Percentiles rank a stretch among this genome's conserved stretches.
These are phyloP conservation scores for Jacaranda mimosifolia DNA, from an alignment of 257 asterid genomes.

Conservation along the genomic window DNA sequence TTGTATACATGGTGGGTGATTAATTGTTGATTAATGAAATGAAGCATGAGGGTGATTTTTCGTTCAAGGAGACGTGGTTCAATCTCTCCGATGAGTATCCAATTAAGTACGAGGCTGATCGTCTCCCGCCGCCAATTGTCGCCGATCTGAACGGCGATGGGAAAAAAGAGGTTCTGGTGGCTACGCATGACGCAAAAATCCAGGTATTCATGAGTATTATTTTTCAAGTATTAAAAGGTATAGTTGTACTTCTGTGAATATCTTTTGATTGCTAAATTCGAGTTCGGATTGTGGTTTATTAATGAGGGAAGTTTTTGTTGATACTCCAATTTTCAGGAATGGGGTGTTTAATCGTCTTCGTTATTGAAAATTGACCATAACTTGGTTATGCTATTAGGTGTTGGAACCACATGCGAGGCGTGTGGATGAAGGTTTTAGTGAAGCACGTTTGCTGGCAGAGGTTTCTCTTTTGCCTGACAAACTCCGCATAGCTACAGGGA, in stretches of 20 bases:
- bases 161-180: constrained; percentile 84
- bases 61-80: constrained; percentile 96
- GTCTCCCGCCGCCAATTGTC: constrained; percentile 93
- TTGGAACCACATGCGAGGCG: constrained; percentile 91
- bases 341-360: neutral
- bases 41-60: constrained; percentile 97
- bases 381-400: constrained; percentile 57
- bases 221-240: neutral
- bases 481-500: constrained; percentile 84
- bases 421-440: constrained; percentile 92
- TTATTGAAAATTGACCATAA: neutral
- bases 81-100: constrained; percentile 94
- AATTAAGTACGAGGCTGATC: constrained; percentile 89
- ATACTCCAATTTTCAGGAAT: constrained; percentile 19
- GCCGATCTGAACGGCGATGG: constrained; percentile 99
- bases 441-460: constrained; percentile 84
- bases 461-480: constrained; percentile 93
- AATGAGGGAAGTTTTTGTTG: constrained; percentile 6
- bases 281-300: constrained; percentile 4
- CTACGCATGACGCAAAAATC: constrained; percentile 97
- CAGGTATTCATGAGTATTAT: constrained; percentile 54
- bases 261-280: neutral
- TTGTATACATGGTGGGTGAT: neutral
- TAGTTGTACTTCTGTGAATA: neutral
- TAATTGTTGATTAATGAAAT: constrained; percentile 28